Percentiles rank a stretch among this genome's conserved stretches.
These are phyloP conservation scores for Ceratocystis alfenasii DNA, from an alignment of 2,329 filamentous ascomycete genomes.

Conservation along the genomic window DNA sequence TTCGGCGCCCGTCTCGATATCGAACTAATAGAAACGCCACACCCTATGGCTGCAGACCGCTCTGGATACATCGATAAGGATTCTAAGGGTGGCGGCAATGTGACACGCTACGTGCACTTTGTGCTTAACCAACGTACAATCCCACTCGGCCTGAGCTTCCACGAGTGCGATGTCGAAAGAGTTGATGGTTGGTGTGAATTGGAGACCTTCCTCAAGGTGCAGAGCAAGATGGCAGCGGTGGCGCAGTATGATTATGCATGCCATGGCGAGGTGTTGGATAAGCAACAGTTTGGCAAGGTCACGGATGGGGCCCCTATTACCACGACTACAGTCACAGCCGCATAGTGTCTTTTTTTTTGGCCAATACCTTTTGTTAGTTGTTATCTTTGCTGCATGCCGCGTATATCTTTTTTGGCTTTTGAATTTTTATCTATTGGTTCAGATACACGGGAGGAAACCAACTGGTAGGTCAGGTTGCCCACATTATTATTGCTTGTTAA, in stretches of 20 bases:
- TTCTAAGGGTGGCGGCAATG: conserved; percentile 27
- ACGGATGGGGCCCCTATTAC: conserved; percentile 31
- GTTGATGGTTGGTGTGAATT: conserved; percentile 70
- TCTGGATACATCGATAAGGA: conserved; percentile 40
- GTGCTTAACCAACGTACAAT: conserved; percentile 62
- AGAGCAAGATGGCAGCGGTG: conserved; percentile 44
- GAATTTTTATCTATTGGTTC: not conserved
- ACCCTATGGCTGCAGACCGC: conserved; percentile 46
- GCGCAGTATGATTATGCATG: conserved; percentile 56
- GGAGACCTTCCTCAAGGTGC: conserved; percentile 51
- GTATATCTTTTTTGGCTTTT: not conserved
- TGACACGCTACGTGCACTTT: conserved; percentile 60
- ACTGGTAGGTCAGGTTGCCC: not conserved
- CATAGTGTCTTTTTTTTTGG: conserved; percentile 25
- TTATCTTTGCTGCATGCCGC: not conserved
- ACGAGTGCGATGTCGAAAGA: conserved; percentile 48
- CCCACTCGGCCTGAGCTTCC: conserved; percentile 53
- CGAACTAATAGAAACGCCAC: conserved; percentile 57
- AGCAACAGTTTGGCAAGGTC: conserved; percentile 32
- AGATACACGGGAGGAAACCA: not conserved
- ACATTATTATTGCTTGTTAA: not conserved
- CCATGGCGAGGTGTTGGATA: conserved; percentile 39
- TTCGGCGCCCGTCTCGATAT: conserved; percentile 64
- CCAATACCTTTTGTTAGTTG: conserved; percentile 21
- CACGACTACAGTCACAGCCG: conserved; percentile 14